Evolutionary conservation across 2,329 filamentous ascomycete species (phyloP), one percentile per base, ranked within the genome.

Genomic region (Pseudogymnoascus sp.): DNA sequence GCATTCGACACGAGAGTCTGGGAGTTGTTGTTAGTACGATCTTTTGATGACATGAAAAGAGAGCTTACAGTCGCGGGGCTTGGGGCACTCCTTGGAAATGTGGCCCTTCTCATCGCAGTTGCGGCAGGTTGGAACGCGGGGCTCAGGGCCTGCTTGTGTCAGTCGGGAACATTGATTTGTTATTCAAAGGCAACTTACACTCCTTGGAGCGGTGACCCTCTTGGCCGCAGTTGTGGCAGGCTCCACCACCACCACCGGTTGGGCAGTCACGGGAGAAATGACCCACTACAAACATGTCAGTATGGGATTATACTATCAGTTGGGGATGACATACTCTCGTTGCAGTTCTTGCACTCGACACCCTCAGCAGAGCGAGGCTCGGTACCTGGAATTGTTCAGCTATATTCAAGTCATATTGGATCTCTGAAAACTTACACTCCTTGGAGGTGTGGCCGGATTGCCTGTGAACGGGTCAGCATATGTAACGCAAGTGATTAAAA

Each of bases 71-170:
- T 85, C 82, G 0, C 71, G 62, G 64, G 76, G 78, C 66, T 87
- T 85, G 68, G 79, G 76, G 69, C 87, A 90, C 60, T 75, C 71
- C 71, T 82, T 85, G 22, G 76, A 66, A 35, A 75, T 76, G 64
- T 90, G 87, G 0, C 87, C 87, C 15, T 86, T 72, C 66, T 86
- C 80, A 39, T 78, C 76, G 68, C 87, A 90, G 72, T 87, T 88
- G 63, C 64, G 69, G 73, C 87, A 90, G 63, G 82, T 77, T 39
- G 74, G 76, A 3, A 76, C 76, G 41, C 72, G 74, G 50, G 74
- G 75, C 64, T 80, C 74, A 28, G 78, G 72, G 62, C 58, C 58
- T 59, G 36, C 22, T 14, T 9, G 36, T 12, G 25, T 41, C n/a
- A 37, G 36, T 59, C 6, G n/a, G 9, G 7, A 14, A 25, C 9